Evolutionary conservation across 768 basidiomycete genomes (phyloP), one percentile per base, ranked within the genome.

Genomic region (Amanita rimosa): DNA sequence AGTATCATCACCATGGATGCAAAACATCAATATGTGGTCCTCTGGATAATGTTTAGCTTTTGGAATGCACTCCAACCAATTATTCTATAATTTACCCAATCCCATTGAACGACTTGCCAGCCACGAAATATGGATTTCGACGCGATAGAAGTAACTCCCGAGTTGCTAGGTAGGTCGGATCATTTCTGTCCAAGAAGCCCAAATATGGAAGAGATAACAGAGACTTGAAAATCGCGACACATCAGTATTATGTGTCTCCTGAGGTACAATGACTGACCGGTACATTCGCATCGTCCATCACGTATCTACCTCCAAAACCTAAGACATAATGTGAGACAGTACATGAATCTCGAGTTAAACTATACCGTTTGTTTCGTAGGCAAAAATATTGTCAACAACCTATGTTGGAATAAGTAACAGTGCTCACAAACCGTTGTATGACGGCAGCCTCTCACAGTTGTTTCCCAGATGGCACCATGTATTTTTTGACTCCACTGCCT

Each of bases 261-360:
- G 22, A 35, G 51, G 41, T 21, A 17, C 22, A 36, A 33, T 3
- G 19, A 60, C 79, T 56, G 60, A 85, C 84, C 4, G 86, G 86
- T 37, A 89, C 86, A 54, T 89, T 89, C 5, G 86, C 86, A 54
- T 89, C 86, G 54, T 88, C 86, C 86, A 88, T 88, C 16, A 86
- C 75, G 60, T 86, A 85, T 49, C 77, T 67, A 8, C 78, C 74
- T 29, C 85, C 83, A 44, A 83, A 72, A 6, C 84, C 80, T 81
- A 52, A 11, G 49, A 22, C 26, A 7, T 4, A 22, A 19, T 46
- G n/a, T 37, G 37, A 41, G 22, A 50, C 16, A 24, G 19, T 6
- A 6, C 33, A 31, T n/a, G 1, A 8, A 3, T 42, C 45, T 38
- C 35, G 4, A 13, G 26, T 29, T 10, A 16, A 36, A 13, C 14